A percentile compares a stretch with the other conserved stretches of the same genome.
Evolutionary conservation across 495 filamentous ascomycete species (phyloP).

Genomic region (Neurospora sp.): DNA sequence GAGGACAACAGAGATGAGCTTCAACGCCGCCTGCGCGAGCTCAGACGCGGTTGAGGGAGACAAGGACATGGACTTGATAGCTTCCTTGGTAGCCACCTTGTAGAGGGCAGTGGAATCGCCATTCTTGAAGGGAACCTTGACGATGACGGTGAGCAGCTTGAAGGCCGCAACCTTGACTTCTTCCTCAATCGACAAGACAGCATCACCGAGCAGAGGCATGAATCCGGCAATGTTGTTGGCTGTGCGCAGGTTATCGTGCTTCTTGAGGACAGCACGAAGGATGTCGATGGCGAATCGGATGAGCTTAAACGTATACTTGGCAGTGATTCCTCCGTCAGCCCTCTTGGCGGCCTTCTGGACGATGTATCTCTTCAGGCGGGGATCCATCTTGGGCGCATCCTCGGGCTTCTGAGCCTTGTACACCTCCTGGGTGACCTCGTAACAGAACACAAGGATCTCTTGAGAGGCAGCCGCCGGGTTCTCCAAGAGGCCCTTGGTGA

Average conservation of each 20-base stretch:
- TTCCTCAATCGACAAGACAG: conserved; percentile 70
- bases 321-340: conserved; percentile 52
- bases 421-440: conserved; percentile 80
- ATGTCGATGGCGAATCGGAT: conserved; percentile 80
- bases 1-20: conserved; percentile 75
- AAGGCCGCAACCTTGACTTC: conserved; percentile 82
- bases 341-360: conserved; percentile 66
- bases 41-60: conserved; percentile 70
- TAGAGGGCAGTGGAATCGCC: conserved; percentile 66
- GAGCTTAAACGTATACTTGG: conserved; percentile 73
- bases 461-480: conserved; percentile 67
- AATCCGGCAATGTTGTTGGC: conserved; percentile 72
- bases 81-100: conserved; percentile 69
- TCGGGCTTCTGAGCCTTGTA: conserved; percentile 49
- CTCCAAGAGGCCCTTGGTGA: conserved; percentile 68
- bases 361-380: conserved; percentile 60
- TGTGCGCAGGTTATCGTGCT: conserved; percentile 69
- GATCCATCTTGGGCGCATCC: conserved; percentile 39
- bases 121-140: conserved; percentile 71
- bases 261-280: conserved; percentile 67
- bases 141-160: conserved; percentile 70
- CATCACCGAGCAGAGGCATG: conserved; percentile 78
- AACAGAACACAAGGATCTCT: conserved; percentile 82
- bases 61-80: conserved; percentile 53
- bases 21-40: conserved; percentile 73